A percentile compares a stretch with the other conserved stretches of the same genome.
phyloP scores from a whole-genome alignment of 2,329 filamentous ascomycete species.

The Cercospora beticola region DNA sequence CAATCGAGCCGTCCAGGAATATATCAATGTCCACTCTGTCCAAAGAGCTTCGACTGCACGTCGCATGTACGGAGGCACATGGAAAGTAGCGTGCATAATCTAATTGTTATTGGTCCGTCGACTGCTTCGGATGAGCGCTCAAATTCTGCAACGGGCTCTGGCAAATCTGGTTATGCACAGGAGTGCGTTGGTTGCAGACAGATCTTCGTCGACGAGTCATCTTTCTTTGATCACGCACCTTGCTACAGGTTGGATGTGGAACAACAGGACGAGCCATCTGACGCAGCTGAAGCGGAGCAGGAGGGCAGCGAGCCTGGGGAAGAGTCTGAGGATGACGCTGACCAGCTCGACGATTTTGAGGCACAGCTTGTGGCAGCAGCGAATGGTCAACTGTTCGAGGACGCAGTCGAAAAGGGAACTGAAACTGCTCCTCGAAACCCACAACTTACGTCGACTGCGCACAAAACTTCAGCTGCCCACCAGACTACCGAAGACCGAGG shows the following conservation, averaged over 20 bases:
- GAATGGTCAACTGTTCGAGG: neutral
- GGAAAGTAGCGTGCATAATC: neutral
- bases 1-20: neutral
- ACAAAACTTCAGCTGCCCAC: neutral
- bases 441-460: neutral
- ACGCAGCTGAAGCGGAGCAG: neutral
- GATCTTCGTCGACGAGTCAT: neutral
- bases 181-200: constrained; percentile 1
- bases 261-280: neutral
- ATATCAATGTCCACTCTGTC: neutral
- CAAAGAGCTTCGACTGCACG: neutral
- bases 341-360: neutral
- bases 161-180: neutral
- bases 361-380: constrained; percentile 6
- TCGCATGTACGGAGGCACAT: neutral
- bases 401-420: neutral
- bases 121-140: neutral
- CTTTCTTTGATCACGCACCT: neutral
- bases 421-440: neutral
- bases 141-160: neutral
- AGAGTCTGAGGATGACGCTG: neutral
- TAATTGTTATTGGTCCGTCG: neutral
- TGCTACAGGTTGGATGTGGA: neutral
- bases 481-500: neutral
- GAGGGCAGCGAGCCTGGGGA: neutral